Base-by-base conservation (phyloP, 305 asterid genomes). In the Solanum hybrid region DNA sequence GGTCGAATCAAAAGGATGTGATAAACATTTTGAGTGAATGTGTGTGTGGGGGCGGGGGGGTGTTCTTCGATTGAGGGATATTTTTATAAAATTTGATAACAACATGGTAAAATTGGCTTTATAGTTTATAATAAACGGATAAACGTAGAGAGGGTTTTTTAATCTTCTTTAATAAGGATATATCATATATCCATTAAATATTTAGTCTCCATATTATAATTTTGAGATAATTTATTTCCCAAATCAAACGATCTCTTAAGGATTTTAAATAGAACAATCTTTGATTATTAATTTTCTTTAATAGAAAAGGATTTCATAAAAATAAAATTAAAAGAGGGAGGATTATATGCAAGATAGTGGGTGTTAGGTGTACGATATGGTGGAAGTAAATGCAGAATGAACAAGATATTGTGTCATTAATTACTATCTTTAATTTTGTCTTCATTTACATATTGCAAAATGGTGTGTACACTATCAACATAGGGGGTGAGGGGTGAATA, bases 301-400 rank as follows among this genome's bases (percentile, higher is more conserved):
- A 8, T 82, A 28, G 71, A 39, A 37, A 82, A 14, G 1, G 26
- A 28, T 13, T 82, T 42, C 18, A 42, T 42, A 28, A 39, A 33
- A 29, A 33, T 31, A 16, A 77, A 37, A 79, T 18, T 37, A 37
- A 34, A 26, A 26, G 31, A 37, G 11, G 69, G 36, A 29, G 28
- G 18, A 46, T 16, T 8, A 83, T 8, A 83, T 46, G 40, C 39
- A 9, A 40, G 61, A 26, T 5, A 83, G 36, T 57, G 29, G 36
- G 3, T 57, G 87, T 83, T 83, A 18, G 37, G 20, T 46, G 87
- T 83, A 46, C 10, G 24, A 18, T 5, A 1, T 83, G 11, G 87
- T 14, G 18, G 20, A 9, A 83, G 87, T 83, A 29, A 83, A 83
- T 46, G 87, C 74, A 29, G 40, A 83, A 83, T 83, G 73, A 83